A percentile compares a stretch with the other conserved stretches of the same genome.
Conservation (phyloP, 352 stramenopile species). For the Phytophthora cajani region DNA sequence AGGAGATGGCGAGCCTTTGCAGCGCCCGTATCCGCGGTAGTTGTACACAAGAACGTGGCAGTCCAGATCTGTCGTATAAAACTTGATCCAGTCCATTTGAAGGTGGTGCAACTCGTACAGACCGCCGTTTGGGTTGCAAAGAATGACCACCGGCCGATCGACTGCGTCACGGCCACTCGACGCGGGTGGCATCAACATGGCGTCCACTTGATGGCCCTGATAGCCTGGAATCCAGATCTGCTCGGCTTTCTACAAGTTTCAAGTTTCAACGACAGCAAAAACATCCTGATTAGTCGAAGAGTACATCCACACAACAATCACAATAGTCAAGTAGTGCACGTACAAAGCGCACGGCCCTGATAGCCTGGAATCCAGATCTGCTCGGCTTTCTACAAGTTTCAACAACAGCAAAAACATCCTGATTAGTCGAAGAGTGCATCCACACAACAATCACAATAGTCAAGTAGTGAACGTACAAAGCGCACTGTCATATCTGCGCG, state of each 20-base stretch:
- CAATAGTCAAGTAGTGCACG: constrained; percentile 16
- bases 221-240: constrained; percentile 83
- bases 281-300: background rate
- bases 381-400: constrained; percentile 58
- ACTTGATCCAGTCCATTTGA: constrained; percentile 91
- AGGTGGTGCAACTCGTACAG: constrained; percentile 90
- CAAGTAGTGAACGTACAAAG: constrained; percentile 58
- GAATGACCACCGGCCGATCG: constrained; percentile 61
- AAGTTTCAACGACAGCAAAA: background rate
- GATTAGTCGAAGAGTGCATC: background rate
- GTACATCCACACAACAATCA: background rate
- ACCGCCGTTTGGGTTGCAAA: constrained; percentile 88
- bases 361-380: constrained; percentile 83
- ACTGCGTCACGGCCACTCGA: constrained; percentile 35
- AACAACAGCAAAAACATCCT: background rate
- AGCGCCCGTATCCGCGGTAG: constrained; percentile 87
- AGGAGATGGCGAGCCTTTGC: constrained; percentile 66
- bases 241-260: constrained; percentile 76
- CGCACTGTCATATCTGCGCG: constrained; percentile 77
- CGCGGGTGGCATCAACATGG: constrained; percentile 78
- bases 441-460: background rate
- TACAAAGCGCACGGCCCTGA: constrained; percentile 72
- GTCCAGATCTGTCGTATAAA: constrained; percentile 77
- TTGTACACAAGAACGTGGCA: constrained; percentile 89
- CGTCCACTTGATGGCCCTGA: constrained; percentile 71